A percentile compares a stretch with the other conserved stretches of the same genome.
Evolutionary conservation across 2,329 filamentous ascomycete species (phyloP).

Genomic region (Trichoderma simmonsii): DNA sequence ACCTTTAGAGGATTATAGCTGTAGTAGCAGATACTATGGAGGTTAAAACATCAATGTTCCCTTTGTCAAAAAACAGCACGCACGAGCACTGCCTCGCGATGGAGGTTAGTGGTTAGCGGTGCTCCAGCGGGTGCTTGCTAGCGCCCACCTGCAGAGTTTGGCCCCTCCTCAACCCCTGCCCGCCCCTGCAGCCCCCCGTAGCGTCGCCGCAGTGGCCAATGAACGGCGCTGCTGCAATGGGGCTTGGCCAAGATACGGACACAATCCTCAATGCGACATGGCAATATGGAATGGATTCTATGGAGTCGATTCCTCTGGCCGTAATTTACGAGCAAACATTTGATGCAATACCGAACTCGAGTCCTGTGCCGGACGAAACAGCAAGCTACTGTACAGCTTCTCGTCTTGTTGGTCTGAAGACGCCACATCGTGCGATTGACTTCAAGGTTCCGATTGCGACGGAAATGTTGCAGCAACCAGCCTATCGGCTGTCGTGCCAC

Average conservation of each 20-base stretch:
- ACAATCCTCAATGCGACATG: not conserved
- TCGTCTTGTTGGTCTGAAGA: not conserved
- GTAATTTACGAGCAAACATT: not conserved
- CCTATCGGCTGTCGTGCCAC: not conserved
- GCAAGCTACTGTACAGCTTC: not conserved
- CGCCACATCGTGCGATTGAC: not conserved
- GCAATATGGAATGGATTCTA: not conserved
- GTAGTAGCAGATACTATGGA: too few species aligned
- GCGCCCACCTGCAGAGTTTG: not conserved
- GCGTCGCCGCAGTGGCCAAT: not conserved
- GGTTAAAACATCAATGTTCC: too few species aligned
- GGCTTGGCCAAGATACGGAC: not conserved
- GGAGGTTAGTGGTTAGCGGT: not conserved
- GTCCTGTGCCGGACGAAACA: not conserved
- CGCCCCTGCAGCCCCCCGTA: constrained; percentile 14
- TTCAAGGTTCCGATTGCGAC: not conserved
- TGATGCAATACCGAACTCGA: not conserved
- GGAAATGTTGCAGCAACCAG: not conserved
- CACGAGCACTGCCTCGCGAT: not conserved
- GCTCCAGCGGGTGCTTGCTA: constrained; percentile 1
- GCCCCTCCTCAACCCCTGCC: constrained; percentile 7
- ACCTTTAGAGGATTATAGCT: too few species aligned
- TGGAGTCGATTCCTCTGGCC: not conserved
- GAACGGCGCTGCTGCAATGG: not conserved
- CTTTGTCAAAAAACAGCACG: not conserved